Percentiles rank a stretch among this genome's conserved stretches.
Evolutionary conservation across 2,329 filamentous ascomycete genomes (phyloP).

Genomic region (Pseudodiploospora longispora): DNA sequence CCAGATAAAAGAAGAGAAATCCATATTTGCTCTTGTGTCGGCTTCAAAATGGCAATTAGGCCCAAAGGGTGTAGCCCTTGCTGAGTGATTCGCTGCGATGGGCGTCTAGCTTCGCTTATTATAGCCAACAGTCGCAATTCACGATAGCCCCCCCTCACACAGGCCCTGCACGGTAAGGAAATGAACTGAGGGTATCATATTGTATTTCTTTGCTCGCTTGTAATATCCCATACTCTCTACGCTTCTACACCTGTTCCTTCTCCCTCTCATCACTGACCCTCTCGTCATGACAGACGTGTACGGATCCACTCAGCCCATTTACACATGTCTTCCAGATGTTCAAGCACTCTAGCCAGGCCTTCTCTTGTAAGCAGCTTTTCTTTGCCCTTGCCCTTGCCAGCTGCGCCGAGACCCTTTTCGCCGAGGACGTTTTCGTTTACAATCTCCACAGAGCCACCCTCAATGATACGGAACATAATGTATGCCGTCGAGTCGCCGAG

Average conservation of each 20-base stretch:
- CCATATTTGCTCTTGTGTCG: no score
- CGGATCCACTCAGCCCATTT: constrained; percentile 48
- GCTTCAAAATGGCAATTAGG: no score
- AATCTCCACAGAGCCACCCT: constrained; percentile 52
- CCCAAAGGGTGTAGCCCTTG: no score
- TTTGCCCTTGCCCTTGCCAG: constrained; percentile 18
- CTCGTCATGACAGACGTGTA: constrained; percentile 22
- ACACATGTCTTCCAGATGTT: constrained; percentile 44
- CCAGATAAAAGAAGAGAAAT: no score
- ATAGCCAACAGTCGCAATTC: no score
- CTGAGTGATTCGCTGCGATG: no score
- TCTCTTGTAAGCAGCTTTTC: constrained; percentile 30
- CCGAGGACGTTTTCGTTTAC: constrained; percentile 44
- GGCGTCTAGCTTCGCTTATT: no score
- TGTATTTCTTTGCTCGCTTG: no score
- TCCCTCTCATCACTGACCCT: background rate
- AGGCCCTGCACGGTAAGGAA: no score
- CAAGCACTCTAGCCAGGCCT: constrained; percentile 37
- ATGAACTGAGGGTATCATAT: no score
- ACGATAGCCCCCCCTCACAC: no score
- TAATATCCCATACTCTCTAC: background rate
- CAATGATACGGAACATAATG: constrained; percentile 49
- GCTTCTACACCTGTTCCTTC: background rate
- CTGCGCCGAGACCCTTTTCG: constrained; percentile 39
- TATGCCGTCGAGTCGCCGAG: constrained; percentile 40